Conservation (phyloP, 2,329 filamentous ascomycete species). For the Pyrenochaeta sp. region DNA sequence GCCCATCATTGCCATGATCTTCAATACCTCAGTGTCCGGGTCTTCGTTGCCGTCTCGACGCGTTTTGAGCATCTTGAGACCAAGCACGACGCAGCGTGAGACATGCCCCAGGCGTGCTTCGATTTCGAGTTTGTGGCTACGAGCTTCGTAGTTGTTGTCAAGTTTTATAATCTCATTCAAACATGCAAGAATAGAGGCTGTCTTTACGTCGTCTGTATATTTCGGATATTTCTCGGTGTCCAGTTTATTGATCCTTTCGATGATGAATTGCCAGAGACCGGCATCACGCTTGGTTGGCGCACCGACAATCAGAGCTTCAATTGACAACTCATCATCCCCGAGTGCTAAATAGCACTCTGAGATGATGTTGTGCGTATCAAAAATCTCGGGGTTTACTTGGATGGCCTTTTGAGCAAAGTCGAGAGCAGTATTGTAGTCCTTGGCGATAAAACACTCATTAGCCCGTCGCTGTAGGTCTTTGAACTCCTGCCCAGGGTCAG, state of each 20-base stretch:
- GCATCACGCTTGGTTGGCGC: slow-evolving; percentile 66
- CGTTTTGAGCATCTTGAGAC: slow-evolving; percentile 63
- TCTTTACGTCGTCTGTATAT: slow-evolving; percentile 39
- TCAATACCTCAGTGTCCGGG: slow-evolving; percentile 61
- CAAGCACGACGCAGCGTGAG: slow-evolving; percentile 46
- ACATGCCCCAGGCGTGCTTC: slow-evolving; percentile 57
- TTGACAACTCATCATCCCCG: slow-evolving; percentile 65
- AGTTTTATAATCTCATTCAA: slow-evolving; percentile 61
- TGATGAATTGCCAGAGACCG: slow-evolving; percentile 66
- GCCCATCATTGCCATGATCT: slow-evolving; percentile 65
- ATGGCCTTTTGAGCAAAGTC: slow-evolving; percentile 45
- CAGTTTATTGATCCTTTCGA: slow-evolving; percentile 61
- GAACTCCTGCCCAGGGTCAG: slow-evolving; percentile 75
- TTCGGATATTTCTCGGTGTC: slow-evolving; percentile 45
- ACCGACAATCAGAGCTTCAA: slow-evolving; percentile 65
- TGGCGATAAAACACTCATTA: slow-evolving; percentile 71
- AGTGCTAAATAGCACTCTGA: slow-evolving; percentile 66
- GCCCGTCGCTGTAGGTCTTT: slow-evolving; percentile 72
- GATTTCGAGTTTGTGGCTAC: slow-evolving; percentile 64
- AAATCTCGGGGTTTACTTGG: slow-evolving; percentile 67
- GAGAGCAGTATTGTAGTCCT: slow-evolving; percentile 63
- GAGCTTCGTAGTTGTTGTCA: slow-evolving; percentile 62
- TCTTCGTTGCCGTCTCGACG: slow-evolving; percentile 53
- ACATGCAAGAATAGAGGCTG: slow-evolving; percentile 39
- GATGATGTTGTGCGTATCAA: slow-evolving; percentile 66